Evolutionary conservation across 768 basidiomycete genomes (phyloP), one percentile per base, ranked within the genome.

Genomic region (Tricholoma furcatifolium): DNA sequence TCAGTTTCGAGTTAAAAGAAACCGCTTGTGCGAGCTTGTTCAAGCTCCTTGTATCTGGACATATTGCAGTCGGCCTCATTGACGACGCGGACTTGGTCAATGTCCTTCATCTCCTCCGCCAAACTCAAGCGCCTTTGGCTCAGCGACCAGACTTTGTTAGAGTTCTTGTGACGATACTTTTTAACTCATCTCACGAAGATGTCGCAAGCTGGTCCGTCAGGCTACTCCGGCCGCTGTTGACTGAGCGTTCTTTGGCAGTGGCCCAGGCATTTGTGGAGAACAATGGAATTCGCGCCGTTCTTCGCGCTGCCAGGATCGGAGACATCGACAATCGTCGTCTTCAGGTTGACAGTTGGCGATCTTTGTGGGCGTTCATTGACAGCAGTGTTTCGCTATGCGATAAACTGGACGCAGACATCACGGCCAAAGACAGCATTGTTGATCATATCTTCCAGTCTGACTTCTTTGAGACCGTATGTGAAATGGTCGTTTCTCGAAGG

Each of bases 321-420:
- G 69, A 65, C 36, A 66, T 65, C 9, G 71, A 70, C 52, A 71
- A 69, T 53, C 66, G 70, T 14, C 65, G 69, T 32, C 67, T 75
- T 5, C 72, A 74, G 46, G 63, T 73, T 31, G 70, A 75, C 46
- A 71, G 73, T 53, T 61, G 75, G 55, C 66, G 73, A 23, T 68
- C 68, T 2, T 53, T 76, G 39, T 71, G 69, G 47, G 62, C 67
- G 8, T 73, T 72, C 56, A 62, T 76, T 24, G 60, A 58, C 8
- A 70, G 70, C 48, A 63, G 62, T 31, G 57, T 65, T 2, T 44
- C 54, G 1, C 39, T 65, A 51, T 21, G 54, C 40, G 54, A 56
- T 49, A 40, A 32, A 36, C 8, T 17, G 11, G 18, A 38, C n/a
- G n/a, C 10, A 17, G 47, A 36, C 24, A 12, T 20, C 31, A 14